Conservation (phyloP, 768 basidiomycete genomes). For the Mycena leptocephala region DNA sequence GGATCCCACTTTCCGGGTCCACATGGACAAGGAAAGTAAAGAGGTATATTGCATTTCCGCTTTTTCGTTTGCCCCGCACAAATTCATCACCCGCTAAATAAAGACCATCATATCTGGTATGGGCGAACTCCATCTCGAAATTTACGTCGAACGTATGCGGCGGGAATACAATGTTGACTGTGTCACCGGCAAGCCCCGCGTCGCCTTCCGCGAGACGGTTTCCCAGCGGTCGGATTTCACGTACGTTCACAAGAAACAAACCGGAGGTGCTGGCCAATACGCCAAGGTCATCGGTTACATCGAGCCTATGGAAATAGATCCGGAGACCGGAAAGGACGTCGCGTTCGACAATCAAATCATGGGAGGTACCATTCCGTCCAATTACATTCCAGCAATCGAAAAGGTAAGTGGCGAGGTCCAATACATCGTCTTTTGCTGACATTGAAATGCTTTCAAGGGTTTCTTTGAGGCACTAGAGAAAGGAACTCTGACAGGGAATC, state of each 20-base stretch:
- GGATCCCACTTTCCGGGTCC: conserved; percentile 98
- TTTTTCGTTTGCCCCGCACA: neutral
- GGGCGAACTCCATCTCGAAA: conserved; percentile 99
- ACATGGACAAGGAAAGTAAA: conserved; percentile 94
- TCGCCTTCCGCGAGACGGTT: conserved; percentile 97
- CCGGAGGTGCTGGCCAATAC: conserved; percentile 97
- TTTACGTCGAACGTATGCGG: conserved; percentile 99
- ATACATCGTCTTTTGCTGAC: neutral
- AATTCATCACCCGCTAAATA: too few relatives aligned
- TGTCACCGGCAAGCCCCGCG: conserved; percentile 94
- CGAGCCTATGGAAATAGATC: conserved; percentile 86
- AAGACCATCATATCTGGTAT: conserved; percentile 99
- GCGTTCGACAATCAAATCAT: conserved; percentile 92
- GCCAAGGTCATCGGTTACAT: conserved; percentile 93
- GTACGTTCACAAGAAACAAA: conserved; percentile 98
- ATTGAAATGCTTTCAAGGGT: conserved; percentile 66
- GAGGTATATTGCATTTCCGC: conserved; percentile 70
- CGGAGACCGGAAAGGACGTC: conserved; percentile 86
- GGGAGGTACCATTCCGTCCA: conserved; percentile 92
- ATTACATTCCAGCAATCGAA: conserved; percentile 95
- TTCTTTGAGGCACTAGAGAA: conserved; percentile 96
- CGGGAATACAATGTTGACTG: conserved; percentile 97
- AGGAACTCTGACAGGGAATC: conserved; percentile 91
- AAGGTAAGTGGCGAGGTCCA: conserved; percentile 68
- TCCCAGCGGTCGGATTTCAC: conserved; percentile 86